Evolutionary conservation across 805 yeast genomes (phyloP).

Genomic region (Zygosaccharomyces pseudorouxii): DNA sequence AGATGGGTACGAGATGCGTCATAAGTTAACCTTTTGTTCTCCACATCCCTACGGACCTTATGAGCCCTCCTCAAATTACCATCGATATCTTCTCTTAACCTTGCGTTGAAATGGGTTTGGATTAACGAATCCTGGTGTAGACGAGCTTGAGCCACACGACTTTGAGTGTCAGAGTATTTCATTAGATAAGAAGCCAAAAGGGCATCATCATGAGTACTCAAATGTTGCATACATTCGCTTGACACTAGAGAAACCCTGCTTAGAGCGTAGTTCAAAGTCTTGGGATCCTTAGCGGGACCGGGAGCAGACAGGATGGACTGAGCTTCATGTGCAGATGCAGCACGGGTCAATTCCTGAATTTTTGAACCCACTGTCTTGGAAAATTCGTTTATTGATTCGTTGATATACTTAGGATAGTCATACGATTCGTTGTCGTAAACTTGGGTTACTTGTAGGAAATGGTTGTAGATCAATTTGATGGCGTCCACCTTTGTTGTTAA

Average conservation of each 20-base stretch:
- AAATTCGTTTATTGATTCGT: conserved; percentile 70
- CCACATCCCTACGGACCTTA: conserved; percentile 67
- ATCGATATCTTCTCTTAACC: conserved; percentile 57
- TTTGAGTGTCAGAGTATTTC: conserved; percentile 63
- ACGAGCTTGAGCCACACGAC: conserved; percentile 75
- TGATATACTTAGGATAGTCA: conserved; percentile 72
- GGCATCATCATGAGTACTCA: conserved; percentile 39
- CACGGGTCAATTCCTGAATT: conserved; percentile 63
- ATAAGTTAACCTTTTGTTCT: conserved; percentile 69
- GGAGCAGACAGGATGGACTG: conserved; percentile 60
- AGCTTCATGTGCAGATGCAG: conserved; percentile 75
- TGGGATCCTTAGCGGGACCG: conserved; percentile 50
- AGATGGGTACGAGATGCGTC: conserved; percentile 67
- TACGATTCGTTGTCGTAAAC: conserved; percentile 70
- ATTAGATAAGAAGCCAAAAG: conserved; percentile 60
- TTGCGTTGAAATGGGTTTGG: conserved; percentile 61
- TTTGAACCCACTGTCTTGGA: conserved; percentile 61
- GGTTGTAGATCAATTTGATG: conserved; percentile 60
- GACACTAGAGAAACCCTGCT: conserved; percentile 63
- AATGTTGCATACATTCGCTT: conserved; percentile 33
- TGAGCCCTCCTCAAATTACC: conserved; percentile 58
- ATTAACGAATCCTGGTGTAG: conserved; percentile 76
- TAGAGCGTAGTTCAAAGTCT: conserved; percentile 77
- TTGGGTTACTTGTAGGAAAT: conserved; percentile 48
- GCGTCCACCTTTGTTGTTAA: conserved; percentile 72